Percentiles rank a stretch among this genome's conserved stretches.
Evolutionary conservation across 352 stramenopile species (phyloP).

Genomic region (Aphanomyces invadans): DNA sequence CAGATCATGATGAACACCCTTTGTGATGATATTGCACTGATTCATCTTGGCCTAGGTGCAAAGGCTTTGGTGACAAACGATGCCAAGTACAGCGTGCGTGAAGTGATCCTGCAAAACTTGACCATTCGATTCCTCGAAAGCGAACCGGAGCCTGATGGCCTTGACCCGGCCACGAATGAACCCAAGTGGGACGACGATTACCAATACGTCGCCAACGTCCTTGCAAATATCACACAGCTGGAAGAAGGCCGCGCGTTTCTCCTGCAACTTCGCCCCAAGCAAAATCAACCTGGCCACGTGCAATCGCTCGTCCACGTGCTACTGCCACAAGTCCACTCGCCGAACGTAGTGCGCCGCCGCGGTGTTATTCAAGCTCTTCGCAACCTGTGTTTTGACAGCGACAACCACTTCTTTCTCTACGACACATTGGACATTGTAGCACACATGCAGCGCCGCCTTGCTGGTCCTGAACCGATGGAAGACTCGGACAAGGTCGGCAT

Average conservation of each 20-base stretch:
- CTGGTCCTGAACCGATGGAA: constrained; percentile 64
- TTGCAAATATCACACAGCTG: constrained; percentile 79
- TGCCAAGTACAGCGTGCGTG: constrained; percentile 37
- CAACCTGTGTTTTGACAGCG: constrained; percentile 83
- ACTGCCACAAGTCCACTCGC: constrained; percentile 67
- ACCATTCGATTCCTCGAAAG: constrained; percentile 61
- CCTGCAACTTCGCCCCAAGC: constrained; percentile 46
- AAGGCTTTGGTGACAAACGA: constrained; percentile 29
- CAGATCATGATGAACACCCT: not conserved
- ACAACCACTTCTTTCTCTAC: constrained; percentile 85
- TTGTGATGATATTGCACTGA: too few relatives aligned
- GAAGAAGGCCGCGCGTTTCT: constrained; percentile 71
- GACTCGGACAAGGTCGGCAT: constrained; percentile 74
- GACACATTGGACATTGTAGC: constrained; percentile 74
- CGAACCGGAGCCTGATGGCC: constrained; percentile 66
- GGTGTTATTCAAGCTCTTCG: constrained; percentile 57
- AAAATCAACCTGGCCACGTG: constrained; percentile 26
- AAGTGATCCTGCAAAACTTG: constrained; percentile 75
- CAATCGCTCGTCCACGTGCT: constrained; percentile 59
- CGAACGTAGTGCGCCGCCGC: constrained; percentile 71
- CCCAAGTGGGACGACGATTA: constrained; percentile 84
- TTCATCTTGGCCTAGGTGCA: not conserved
- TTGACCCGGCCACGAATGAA: constrained; percentile 57
- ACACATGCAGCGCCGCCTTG: constrained; percentile 69
- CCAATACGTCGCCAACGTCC: constrained; percentile 79